Conservation (phyloP, 345 rosid genomes). For the Pugionium cornutum region DNA sequence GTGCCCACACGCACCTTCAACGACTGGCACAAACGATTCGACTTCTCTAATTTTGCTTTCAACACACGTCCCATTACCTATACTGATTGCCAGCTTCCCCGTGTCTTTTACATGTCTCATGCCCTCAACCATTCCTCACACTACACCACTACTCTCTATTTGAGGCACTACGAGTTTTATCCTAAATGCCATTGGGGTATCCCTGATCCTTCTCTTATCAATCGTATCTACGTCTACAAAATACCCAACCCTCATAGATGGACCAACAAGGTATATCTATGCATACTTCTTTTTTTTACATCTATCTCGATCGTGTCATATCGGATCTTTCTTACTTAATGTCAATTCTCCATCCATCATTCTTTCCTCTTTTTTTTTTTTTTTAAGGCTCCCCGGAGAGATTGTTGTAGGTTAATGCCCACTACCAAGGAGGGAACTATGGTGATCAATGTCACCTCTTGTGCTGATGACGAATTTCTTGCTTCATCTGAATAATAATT, state of each 20-base stretch:
- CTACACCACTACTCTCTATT: slow-evolving; percentile 47
- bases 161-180: slow-evolving; percentile 16
- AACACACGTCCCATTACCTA: slow-evolving; percentile 53
- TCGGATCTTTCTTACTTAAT: neutral
- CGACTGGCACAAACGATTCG: slow-evolving; percentile 53
- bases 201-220: slow-evolving; percentile 42
- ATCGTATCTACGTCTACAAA: slow-evolving; percentile 47
- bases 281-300: too few species aligned
- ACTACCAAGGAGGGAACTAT: slow-evolving; percentile 41
- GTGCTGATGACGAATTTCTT: slow-evolving; percentile 46
- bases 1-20: slow-evolving; percentile 59
- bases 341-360: neutral
- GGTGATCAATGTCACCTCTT: slow-evolving; percentile 46
- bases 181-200: slow-evolving; percentile 52
- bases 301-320: too few species aligned
- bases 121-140: slow-evolving; percentile 27
- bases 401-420: slow-evolving; percentile 51
- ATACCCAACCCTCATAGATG: slow-evolving; percentile 51
- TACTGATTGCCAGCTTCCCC: slow-evolving; percentile 55
- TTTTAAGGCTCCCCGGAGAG: slow-evolving; percentile 51
- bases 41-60: slow-evolving; percentile 47
- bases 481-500: slow-evolving; percentile 30
- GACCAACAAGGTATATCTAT: slow-evolving; percentile 39
- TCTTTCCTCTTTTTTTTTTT: too few species aligned
- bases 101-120: slow-evolving; percentile 47